Conservation (phyloP, 2,329 filamentous ascomycete species). For the Cercospora sesami region DNA sequence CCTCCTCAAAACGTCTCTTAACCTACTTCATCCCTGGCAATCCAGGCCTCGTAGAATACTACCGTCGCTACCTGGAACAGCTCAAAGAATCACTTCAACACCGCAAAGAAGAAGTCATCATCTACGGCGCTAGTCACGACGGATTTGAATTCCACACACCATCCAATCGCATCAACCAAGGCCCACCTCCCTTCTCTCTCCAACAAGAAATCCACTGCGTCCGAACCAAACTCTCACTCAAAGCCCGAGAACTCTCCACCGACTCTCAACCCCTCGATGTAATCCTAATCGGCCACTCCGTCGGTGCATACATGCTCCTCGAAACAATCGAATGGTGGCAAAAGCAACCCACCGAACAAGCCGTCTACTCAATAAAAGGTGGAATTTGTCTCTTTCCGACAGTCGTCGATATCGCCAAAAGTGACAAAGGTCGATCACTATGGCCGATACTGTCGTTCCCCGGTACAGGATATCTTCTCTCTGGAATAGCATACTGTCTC, state of each 20-base stretch:
- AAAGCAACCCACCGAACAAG: constrained; percentile 12
- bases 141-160: constrained; percentile 44
- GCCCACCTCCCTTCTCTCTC: constrained; percentile 21
- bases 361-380: constrained; percentile 28
- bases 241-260: constrained; percentile 13
- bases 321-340: constrained; percentile 38
- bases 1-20: constrained; percentile 42
- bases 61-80: constrained; percentile 63
- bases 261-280: constrained; percentile 27
- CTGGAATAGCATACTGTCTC: constrained; percentile 47
- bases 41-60: constrained; percentile 73
- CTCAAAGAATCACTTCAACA: constrained; percentile 45
- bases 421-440: constrained; percentile 42
- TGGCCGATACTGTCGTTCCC: neutral
- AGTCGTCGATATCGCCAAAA: constrained; percentile 49
- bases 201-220: constrained; percentile 46
- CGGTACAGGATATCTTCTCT: constrained; percentile 38
- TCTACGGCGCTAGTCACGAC: constrained; percentile 45
- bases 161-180: neutral
- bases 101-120: constrained; percentile 35
- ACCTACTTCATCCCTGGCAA: constrained; percentile 76
- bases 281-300: constrained; percentile 49
- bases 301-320: constrained; percentile 50
- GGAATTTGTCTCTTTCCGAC: constrained; percentile 50
- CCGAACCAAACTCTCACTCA: constrained; percentile 44